Percentiles rank a stretch among this genome's conserved stretches.
These are phyloP conservation scores for Saccharomycopsis microspora DNA, from an alignment of 805 yeast species.

Conservation along the genomic window DNA sequence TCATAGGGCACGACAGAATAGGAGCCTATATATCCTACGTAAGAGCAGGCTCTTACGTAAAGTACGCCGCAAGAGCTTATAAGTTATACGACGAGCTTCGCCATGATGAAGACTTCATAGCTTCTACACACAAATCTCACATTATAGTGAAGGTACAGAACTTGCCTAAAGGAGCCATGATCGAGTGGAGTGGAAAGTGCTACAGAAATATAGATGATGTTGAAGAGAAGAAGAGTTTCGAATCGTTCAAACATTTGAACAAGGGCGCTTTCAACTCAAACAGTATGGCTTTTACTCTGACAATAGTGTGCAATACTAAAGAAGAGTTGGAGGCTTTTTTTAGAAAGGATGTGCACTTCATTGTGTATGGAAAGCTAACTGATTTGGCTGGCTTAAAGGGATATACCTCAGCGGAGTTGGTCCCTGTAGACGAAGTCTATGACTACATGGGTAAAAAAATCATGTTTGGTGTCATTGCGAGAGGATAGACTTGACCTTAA, in stretches of 20 bases:
- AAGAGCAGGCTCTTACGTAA: conserved; percentile 22
- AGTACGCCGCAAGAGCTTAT: conserved; percentile 1
- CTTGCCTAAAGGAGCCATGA: conserved; percentile 51
- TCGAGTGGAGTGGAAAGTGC: conserved; percentile 69
- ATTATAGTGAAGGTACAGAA: conserved; percentile 42
- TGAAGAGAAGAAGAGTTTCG: conserved; percentile 13
- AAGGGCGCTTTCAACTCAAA: neutral
- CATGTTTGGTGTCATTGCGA: conserved; percentile 9
- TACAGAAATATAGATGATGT: conserved; percentile 28
- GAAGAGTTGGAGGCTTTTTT: neutral
- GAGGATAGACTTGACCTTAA: neutral
- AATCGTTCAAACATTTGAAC: neutral
- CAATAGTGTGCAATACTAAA: neutral
- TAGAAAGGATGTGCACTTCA: conserved; percentile 4
- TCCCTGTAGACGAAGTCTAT: conserved; percentile 11
- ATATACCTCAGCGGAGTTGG: conserved; percentile 6
- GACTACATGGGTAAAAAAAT: conserved; percentile 9
- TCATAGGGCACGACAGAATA: conserved; percentile 35
- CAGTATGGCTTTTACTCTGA: too few relatives aligned
- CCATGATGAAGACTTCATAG: neutral
- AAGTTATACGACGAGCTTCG: neutral
- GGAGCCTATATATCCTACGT: conserved; percentile 46
- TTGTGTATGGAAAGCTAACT: conserved; percentile 1
- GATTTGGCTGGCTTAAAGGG: neutral
- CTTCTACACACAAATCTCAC: conserved; percentile 21